A percentile compares a stretch with the other conserved stretches of the same genome.
Evolutionary conservation across 305 asterid species (phyloP).

Genomic region (Fraxinus dipetala): DNA sequence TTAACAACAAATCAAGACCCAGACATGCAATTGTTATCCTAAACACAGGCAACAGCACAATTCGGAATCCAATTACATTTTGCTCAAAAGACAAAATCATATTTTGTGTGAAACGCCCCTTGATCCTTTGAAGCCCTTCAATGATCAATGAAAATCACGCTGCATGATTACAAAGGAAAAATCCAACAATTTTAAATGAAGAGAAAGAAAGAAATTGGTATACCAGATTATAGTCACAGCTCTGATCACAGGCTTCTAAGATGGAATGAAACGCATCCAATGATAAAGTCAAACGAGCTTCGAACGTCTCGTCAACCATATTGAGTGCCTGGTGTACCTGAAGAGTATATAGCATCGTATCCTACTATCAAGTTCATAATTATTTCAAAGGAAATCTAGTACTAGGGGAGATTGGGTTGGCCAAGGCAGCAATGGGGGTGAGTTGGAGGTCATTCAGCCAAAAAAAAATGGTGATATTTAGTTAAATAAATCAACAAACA

Average conservation of each 20-base stretch:
- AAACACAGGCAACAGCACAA: not conserved
- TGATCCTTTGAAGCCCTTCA: slow-evolving; percentile 13
- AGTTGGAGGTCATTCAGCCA: not conserved
- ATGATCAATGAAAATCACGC: slow-evolving; percentile 14
- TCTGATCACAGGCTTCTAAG: slow-evolving; percentile 61
- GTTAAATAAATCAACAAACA: not conserved
- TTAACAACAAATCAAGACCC: not conserved
- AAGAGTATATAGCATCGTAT: slow-evolving; percentile 24
- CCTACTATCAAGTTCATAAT: not conserved
- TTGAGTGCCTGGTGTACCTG: slow-evolving; percentile 81
- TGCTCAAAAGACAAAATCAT: not conserved
- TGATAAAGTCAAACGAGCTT: slow-evolving; percentile 49
- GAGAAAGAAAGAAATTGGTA: slow-evolving; percentile 22
- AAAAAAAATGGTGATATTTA: not conserved
- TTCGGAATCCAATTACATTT: not conserved
- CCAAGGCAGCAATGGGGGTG: not conserved
- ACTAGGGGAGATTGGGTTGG: slow-evolving; percentile 11
- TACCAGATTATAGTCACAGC: slow-evolving; percentile 85
- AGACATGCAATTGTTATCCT: not conserved
- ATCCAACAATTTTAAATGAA: slow-evolving; percentile 16
- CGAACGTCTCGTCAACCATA: slow-evolving; percentile 53
- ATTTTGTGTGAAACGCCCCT: not conserved
- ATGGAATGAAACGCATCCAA: slow-evolving; percentile 51
- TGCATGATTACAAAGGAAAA: slow-evolving; percentile 17
- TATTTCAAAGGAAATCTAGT: slow-evolving; percentile 8